Evolutionary conservation across 2,329 filamentous ascomycete genomes (phyloP).

Genomic region (Colletotrichum musicola): DNA sequence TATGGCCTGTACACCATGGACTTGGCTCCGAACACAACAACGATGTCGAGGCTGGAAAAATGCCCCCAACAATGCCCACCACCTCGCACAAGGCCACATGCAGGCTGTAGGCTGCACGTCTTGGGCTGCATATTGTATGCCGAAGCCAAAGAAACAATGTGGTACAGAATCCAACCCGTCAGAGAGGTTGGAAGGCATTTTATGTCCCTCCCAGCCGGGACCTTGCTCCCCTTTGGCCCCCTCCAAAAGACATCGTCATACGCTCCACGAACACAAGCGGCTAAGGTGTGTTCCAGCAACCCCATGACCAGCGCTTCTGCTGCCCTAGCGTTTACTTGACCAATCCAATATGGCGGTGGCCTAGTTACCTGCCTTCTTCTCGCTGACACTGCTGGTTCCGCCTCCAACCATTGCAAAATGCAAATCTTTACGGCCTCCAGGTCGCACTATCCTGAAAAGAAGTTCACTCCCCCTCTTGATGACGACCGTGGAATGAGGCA

Average conservation of each 20-base stretch:
- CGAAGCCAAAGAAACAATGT: conserved; percentile 5
- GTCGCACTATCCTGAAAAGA: too few species aligned
- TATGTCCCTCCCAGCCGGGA: not conserved
- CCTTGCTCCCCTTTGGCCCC: not conserved
- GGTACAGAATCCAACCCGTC: not conserved
- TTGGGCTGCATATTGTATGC: not conserved
- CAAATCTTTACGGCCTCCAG: not conserved
- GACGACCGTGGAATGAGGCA: too few species aligned
- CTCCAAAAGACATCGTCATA: not conserved
- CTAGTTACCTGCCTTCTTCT: not conserved
- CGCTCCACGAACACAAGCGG: not conserved
- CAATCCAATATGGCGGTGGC: conserved; percentile 6
- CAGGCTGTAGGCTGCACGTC: not conserved
- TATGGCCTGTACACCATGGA: too few species aligned
- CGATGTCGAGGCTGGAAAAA: not conserved
- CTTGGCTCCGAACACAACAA: too few species aligned
- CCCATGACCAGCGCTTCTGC: not conserved
- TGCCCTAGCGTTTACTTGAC: conserved; percentile 18
- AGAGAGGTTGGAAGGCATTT: not conserved
- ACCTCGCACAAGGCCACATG: not conserved
- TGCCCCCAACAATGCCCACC: not conserved
- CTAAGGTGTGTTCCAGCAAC: conserved; percentile 1
- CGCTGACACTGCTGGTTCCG: not conserved
- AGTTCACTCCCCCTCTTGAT: too few species aligned
- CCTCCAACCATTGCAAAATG: not conserved